Evolutionary conservation across 192 early-diverging fungal species (phyloP).

Genomic region (Linnemannia zychae): DNA sequence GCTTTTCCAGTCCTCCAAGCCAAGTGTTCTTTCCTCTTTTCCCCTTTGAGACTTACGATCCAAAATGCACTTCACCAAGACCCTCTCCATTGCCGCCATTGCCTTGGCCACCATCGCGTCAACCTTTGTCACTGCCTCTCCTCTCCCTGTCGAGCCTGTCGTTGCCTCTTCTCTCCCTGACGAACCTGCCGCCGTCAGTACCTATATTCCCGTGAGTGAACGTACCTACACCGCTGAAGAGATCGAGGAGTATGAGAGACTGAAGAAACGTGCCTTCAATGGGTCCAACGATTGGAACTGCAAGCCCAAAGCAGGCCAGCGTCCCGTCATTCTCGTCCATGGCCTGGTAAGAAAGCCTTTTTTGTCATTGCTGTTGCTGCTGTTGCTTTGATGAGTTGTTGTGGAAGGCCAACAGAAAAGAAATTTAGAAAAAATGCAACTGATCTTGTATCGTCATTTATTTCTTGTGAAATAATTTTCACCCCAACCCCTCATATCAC

Average conservation of each 20-base stretch:
- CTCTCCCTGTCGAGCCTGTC: conserved; percentile 15
- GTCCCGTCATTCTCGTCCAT: conserved; percentile 39
- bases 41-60: background rate
- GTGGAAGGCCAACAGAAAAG: too few relatives aligned
- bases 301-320: conserved; percentile 29
- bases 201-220: conserved; percentile 43
- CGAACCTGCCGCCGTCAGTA: background rate
- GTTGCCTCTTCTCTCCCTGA: conserved; percentile 27
- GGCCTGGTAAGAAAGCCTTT: conserved; percentile 27
- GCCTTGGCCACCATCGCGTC: conserved; percentile 25
- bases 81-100: conserved; percentile 27
- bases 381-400: background rate
- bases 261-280: conserved; percentile 31
- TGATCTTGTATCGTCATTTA: too few relatives aligned
- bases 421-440: too few relatives aligned
- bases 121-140: conserved; percentile 39
- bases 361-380: background rate
- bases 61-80: conserved; percentile 38
- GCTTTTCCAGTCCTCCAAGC: background rate
- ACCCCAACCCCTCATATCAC: too few relatives aligned
- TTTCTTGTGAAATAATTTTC: too few relatives aligned
- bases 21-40: background rate
- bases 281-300: conserved; percentile 49
- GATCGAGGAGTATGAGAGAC: conserved; percentile 24
- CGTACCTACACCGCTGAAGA: conserved; percentile 39